These are phyloP conservation scores for Fusarium pilosicola DNA, from an alignment of 2,329 filamentous ascomycete genomes.

Conservation along the genomic window DNA sequence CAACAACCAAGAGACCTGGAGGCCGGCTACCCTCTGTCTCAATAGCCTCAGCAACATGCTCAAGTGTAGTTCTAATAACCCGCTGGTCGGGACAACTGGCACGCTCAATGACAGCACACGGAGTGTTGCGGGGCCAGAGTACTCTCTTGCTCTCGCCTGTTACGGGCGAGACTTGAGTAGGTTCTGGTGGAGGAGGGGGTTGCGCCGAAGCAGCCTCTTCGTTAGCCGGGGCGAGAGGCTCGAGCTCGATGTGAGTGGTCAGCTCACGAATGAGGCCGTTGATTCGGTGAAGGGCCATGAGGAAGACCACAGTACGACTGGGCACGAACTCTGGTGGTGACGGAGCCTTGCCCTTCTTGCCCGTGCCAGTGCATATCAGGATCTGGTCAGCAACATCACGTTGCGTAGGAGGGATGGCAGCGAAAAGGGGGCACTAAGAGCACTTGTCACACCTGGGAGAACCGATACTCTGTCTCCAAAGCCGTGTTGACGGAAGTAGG, in stretches of 20 bases:
- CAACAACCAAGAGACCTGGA: conserved; percentile 88
- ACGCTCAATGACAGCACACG: conserved; percentile 91
- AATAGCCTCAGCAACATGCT: conserved; percentile 81
- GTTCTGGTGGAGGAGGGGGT: conserved; percentile 22
- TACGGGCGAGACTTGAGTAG: neutral
- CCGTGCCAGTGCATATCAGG: conserved; percentile 95
- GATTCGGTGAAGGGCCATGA: conserved; percentile 94
- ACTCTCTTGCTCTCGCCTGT: conserved; percentile 42
- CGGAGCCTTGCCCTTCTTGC: conserved; percentile 85
- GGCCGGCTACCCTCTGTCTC: conserved; percentile 90
- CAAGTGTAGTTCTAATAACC: conserved; percentile 87
- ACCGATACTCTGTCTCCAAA: conserved; percentile 73
- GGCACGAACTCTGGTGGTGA: conserved; percentile 81
- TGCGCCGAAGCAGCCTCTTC: conserved; percentile 31
- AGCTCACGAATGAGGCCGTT: conserved; percentile 77
- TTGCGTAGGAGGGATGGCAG: conserved; percentile 87
- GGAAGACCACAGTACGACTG: conserved; percentile 86
- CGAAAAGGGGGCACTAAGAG: conserved; percentile 87
- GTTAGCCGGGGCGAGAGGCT: conserved; percentile 37
- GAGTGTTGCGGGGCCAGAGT: conserved; percentile 79
- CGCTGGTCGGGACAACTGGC: conserved; percentile 95
- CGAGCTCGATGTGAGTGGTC: conserved; percentile 56
- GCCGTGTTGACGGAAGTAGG: conserved; percentile 80
- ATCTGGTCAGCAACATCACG: conserved; percentile 91
- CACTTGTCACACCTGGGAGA: conserved; percentile 89